Percentiles rank a stretch among this genome's conserved stretches.
Conservation (phyloP, 805 yeast genomes). For the Kodamaea hsintzibuensis region DNA sequence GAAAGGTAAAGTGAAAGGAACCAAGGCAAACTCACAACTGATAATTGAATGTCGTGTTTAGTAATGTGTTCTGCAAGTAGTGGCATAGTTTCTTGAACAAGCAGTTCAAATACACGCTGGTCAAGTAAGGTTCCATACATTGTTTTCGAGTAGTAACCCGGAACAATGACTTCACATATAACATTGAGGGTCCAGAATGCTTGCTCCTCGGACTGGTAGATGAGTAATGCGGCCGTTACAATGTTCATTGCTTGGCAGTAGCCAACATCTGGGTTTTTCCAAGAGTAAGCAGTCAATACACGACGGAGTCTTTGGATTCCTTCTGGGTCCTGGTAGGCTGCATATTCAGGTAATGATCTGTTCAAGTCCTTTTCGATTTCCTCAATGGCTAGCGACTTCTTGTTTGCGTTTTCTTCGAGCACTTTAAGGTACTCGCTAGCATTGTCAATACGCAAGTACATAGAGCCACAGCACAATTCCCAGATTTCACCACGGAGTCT, state of each 20-base stretch:
- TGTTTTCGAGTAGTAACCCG: conserved; percentile 94
- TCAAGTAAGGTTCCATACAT: conserved; percentile 97
- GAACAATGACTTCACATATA: conserved; percentile 75
- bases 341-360: conserved; percentile 92
- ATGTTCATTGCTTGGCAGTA: conserved; percentile 99
- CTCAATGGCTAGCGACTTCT: conserved; percentile 81
- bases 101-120: conserved; percentile 88
- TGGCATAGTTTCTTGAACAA: conserved; percentile 90
- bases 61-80: conserved; percentile 79
- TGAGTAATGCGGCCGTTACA: conserved; percentile 74
- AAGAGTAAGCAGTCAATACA: conserved; percentile 90
- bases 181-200: conserved; percentile 90
- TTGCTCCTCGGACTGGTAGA: conserved; percentile 93
- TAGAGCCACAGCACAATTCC: conserved; percentile 89
- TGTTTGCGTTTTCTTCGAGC: conserved; percentile 60
- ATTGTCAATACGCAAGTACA: conserved; percentile 67
- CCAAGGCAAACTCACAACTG: conserved; percentile 96
- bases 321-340: conserved; percentile 84
- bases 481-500: conserved; percentile 92
- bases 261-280: conserved; percentile 97
- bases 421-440: conserved; percentile 59
- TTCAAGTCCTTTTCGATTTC: conserved; percentile 96
- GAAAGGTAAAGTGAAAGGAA: conserved; percentile 85
- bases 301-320: conserved; percentile 85
- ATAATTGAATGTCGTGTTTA: conserved; percentile 81